Evolutionary conservation across 2,329 filamentous ascomycete genomes (phyloP), one percentile per base, ranked within the genome.

Genomic region (Sordariomycetes sp.): DNA sequence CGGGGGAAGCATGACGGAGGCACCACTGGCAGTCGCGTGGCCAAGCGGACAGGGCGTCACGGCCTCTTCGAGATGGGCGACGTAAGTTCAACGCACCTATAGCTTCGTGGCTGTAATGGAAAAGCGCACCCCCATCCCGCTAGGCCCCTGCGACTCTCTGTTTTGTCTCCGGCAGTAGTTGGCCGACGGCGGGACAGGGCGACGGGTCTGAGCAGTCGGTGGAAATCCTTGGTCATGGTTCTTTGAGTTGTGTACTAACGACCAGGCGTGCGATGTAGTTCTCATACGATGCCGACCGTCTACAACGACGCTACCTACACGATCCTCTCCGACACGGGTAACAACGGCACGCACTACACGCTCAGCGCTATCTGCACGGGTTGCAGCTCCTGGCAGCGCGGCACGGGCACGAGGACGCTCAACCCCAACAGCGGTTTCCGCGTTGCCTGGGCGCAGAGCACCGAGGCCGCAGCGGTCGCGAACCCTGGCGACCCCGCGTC

Each of bases 321-420:
- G 6, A 59, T 69, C 7, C 67, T 74, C 24, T 65, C 68, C 7
- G 68, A 69, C 6, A 70, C 71, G 1, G 63, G 61, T 1, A 62
- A 66, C 60, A 74, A 75, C 60, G 65, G 62, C 37, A 75, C 72
- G 12, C 72, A 75, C 65, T 75, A 72, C 72, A 69, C 68, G 2
- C 60, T 74, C 58, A 73, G 66, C 24, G 68, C 67, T 16, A 64
- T 74, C 20, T 73, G 71, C 65, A 66, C 68, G 58, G 73, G 72
- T 40, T 72, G 72, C 61, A 74, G 70, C 59, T 60, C 64, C 1
- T 74, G 69, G 69, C 58, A 35, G 3, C 61, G 54, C 67, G 20
- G 46, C 46, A 32, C 35, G 18, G 57, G 57, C 24, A 54, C 57
- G 10, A n/a, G 22, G 18, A 54, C 51, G 4, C 57, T 58, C 24